Evolutionary conservation across 768 basidiomycete species (phyloP), one percentile per base, ranked within the genome.

Genomic region (Tylopilus sp.): DNA sequence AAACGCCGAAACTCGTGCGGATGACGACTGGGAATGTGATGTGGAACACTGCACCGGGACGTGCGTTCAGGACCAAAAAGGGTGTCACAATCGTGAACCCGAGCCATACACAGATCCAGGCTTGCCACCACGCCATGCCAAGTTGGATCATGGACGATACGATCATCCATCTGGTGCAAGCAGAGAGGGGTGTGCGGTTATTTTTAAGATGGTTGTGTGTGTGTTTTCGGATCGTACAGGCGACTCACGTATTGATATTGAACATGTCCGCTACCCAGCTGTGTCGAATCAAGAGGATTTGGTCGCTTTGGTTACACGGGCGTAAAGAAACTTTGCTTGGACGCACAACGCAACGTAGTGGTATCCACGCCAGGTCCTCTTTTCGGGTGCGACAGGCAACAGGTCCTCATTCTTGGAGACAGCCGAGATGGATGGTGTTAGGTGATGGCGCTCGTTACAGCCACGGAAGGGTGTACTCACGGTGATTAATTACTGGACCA

Each of bases 231-330:
- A 47, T 25, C 25, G 46, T 51, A 51, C 44, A 39, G 38, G 48
- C 25, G 39, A 71, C 81, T 61, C 68, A 85, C 83, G 84, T 86
- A 65, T 85, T 86, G 62, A 87, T 77, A 59, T 87, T 88, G 74
- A 88, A 90, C 58, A 79, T 81, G 70, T 91, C 88, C 35, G 85
- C 86, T 39, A 90, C 78, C 88, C 86, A 90, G 71, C 85, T 86
- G 54, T 61, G 45, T n/a, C 26, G 40, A 46, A 47, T 36, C 36
- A 36, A 18, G 5, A n/a, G 9, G n/a, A n/a, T n/a, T 36, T 18
- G 36, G n/a, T 36, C 15, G 8, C 10, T 36, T 8, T 8, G n/a
- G n/a, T n/a, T n/a, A n/a, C n/a, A n/a, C n/a, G n/a, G n/a, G n/a
- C n/a, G n/a, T n/a, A n/a, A n/a, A n/a, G 6, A 20, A 50, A 35